Base-by-base conservation (phyloP, 352 stramenopile species). In the Phytophthora meadii region DNA sequence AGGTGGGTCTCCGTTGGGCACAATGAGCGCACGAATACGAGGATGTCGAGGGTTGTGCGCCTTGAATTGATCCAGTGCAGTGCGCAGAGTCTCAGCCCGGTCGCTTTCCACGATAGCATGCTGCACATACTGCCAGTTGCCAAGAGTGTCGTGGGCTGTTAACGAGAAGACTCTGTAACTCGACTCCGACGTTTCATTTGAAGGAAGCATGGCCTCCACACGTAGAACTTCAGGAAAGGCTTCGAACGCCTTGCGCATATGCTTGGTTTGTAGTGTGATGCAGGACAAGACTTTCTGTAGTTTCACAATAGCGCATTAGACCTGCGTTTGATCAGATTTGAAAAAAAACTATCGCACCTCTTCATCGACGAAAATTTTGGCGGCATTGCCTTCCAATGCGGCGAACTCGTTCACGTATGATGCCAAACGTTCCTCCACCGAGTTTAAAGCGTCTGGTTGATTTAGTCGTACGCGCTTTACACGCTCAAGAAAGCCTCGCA, bases 91-190 rank as follows among this genome's bases (percentile, higher is more conserved):
- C 27, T 78, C 70, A 6, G 61, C 44, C 34, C 62, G 66, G 19
- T 70, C 65, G n/a, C 60, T 75, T 53, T 78, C 70, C 56, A 78
- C 65, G 14, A 78, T 74, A 34, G 70, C 65, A 40, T 78, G 70
- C 25, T 78, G 70, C 25, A 78, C 70, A 12, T 72, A 75, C 54
- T 78, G 70, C 70, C 70, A 78, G 27, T 65, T 74, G n/a, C 70
- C 61, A 10, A 78, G 70, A 0, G 54, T 64, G 41, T 78, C 70
- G 25, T 78, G 70, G 10, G 70, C 61, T 50, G 69, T 66, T 2
- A 78, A 50, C 5, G 70, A 78, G 40, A 75, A 72, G 4, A 78
- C 52, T 14, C 57, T 22, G 49, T 78, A 75, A 32, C 50, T 78
- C 5, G 70, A 72, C 1, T 59, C 53, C 1, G 52, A 51, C 0